Percentiles rank a stretch among this genome's conserved stretches.
These are phyloP conservation scores for Helminthosporium solani DNA, from an alignment of 2,329 filamentous ascomycete genomes.

Conservation along the genomic window DNA sequence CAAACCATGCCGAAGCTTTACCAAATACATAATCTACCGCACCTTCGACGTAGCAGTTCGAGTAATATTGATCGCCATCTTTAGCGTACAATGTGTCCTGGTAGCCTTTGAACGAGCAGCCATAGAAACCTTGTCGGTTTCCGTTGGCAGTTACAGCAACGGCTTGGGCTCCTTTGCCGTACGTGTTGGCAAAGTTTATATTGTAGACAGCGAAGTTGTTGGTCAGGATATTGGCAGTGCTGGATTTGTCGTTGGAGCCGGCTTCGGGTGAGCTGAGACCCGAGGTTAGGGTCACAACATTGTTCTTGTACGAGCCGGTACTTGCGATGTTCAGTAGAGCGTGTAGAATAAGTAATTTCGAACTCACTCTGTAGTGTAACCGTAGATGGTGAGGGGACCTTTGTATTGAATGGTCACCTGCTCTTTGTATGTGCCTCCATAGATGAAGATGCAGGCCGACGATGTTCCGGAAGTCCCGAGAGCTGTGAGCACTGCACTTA, in stretches of 20 bases:
- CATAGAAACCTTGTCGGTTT: constrained; percentile 56
- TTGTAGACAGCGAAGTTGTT: constrained; percentile 58
- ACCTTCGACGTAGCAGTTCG: constrained; percentile 56
- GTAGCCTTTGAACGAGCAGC: constrained; percentile 53
- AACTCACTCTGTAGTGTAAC: constrained; percentile 16
- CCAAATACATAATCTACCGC: constrained; percentile 61
- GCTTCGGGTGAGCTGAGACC: constrained; percentile 36
- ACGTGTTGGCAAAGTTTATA: constrained; percentile 50
- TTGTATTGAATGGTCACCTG: constrained; percentile 51
- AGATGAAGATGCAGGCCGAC: constrained; percentile 55
- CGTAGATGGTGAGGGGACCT: constrained; percentile 37
- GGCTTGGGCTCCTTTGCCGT: constrained; percentile 37
- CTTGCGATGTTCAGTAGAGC: neutral
- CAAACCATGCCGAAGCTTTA: constrained; percentile 51
- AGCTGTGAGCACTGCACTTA: constrained; percentile 43
- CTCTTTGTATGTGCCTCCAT: constrained; percentile 57
- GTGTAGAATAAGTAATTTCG: neutral
- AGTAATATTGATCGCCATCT: constrained; percentile 56
- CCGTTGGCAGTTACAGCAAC: constrained; percentile 52
- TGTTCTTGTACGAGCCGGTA: constrained; percentile 46
- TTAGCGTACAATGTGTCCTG: constrained; percentile 52
- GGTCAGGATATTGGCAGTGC: constrained; percentile 15
- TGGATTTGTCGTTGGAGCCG: constrained; percentile 38
- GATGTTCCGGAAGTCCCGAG: constrained; percentile 49
- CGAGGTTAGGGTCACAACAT: constrained; percentile 55